Base-by-base conservation (phyloP, 257 asterid genomes). In the Sherardia arvensis region DNA sequence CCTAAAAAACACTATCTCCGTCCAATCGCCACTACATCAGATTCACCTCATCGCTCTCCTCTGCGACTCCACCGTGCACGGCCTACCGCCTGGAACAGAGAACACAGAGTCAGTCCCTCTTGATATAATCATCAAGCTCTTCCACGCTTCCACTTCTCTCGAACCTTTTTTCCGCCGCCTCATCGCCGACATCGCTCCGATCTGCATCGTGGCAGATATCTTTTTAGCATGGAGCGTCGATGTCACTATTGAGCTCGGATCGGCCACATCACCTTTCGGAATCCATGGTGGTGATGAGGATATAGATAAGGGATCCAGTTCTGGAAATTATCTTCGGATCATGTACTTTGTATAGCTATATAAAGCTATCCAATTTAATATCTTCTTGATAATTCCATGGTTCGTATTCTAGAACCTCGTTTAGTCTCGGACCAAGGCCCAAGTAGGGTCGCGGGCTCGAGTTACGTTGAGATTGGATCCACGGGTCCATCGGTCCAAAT, bases 171-270 rank as follows among this genome's bases (percentile, higher is more conserved):
- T 89, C 17, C 76, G 71, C 0, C 2, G 30, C 57, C 72, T 92
- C 7, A 70, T 92, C n/a, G 45, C 68, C 0, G 64, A 76, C 0
- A 67, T 80, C 5, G 83, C 90, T 8, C 96, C 96, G 0, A 74
- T 92, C n/a, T 92, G 99, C 77, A 73, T 92, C 45, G 79, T 92
- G 69, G 84, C 96, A 49, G 99, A 89, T 47, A 64, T 83, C 4
- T 89, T 92, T 79, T 73, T 62, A 70, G 93, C 90, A 0, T 92
- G 96, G 96, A 81, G 87, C 12, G 75, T 33, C 54, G 84, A 78
- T 11, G 96, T 92, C 38, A 96, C 97, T 10, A 30, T 32, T 43
- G 75, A 84, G 21, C 77, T 68, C 43, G 80, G 75, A 85, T 81
- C 12, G 73, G 67, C 1, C 80, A 81, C 45, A 68, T 89, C 8